Base-by-base conservation (phyloP, 208 protist genomes). In the Acanthamoeba lugdunensis region DNA sequence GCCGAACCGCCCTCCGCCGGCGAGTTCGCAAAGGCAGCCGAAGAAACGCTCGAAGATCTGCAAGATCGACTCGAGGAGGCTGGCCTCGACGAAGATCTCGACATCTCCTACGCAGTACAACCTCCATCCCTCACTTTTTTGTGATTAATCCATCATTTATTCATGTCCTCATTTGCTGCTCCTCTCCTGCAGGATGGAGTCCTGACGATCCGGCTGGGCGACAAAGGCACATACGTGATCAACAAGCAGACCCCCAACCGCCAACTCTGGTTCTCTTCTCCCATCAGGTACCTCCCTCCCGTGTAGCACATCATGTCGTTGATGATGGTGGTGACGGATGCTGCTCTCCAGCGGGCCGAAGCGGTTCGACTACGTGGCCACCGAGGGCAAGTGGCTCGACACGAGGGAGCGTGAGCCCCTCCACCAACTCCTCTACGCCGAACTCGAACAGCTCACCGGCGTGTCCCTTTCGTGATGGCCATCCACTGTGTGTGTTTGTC, bases 161-260 rank as follows among this genome's bases (percentile, higher is more conserved):
- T 45, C 41, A 45, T 45, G 0, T 4, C 4, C 4, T 45, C 41
- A 45, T 45, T 45, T 45, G 41, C 77, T n/a, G n/a, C n/a, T n/a
- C n/a, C n/a, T n/a, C n/a, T n/a, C n/a, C n/a, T n/a, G n/a, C n/a
- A 94, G 91, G 77, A 89, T 58, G 93, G 93, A 9, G 93, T 94
- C 71, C 67, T 94, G 54, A 94, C 93, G n/a, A 56, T 94, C 21
- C 7, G 65, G 33, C 33, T 94, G 8, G 88, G 52, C 25, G 45
- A 88, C 41, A 63, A 88, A n/a, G 95, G 95, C 11, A 96, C 95
- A 45, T 96, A 95, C 84, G 95, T 96, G 41, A 93, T 96, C 93
- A 96, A 96, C 88, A 96, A 96, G 75, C 95, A 96, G 52, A 95
- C 95, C 7, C 95, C 95, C 45, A 96, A 96, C 88, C 63, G 87